Percentiles rank a stretch among this genome's conserved stretches.
phyloP scores from a whole-genome alignment of 768 basidiomycete species.

The Leccinum uliginosum region DNA sequence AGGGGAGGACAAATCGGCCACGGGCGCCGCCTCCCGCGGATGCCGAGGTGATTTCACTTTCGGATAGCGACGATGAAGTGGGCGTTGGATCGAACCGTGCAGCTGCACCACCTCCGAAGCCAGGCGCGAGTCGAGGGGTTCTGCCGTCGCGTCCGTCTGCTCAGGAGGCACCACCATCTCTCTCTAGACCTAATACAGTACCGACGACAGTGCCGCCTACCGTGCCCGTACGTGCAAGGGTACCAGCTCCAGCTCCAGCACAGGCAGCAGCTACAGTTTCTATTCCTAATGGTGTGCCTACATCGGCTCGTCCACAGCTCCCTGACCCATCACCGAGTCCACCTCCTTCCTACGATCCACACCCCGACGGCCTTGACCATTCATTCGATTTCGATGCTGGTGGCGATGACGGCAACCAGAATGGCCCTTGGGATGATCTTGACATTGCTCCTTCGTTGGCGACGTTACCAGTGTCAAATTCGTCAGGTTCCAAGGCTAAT shows the following conservation, averaged over 20 bases:
- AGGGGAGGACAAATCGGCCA: neutral
- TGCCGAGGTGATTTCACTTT: constrained; percentile 27
- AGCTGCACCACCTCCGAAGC: neutral
- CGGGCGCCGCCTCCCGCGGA: constrained; percentile 4
- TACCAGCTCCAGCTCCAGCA: neutral
- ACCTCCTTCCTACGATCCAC: constrained; percentile 1
- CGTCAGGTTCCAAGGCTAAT: neutral
- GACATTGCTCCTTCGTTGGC: constrained; percentile 9
- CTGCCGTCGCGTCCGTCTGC: neutral
- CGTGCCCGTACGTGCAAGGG: neutral
- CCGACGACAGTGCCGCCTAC: neutral
- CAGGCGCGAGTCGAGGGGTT: neutral
- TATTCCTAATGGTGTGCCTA: neutral
- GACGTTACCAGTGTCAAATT: neutral
- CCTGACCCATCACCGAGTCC: neutral
- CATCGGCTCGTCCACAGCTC: neutral
- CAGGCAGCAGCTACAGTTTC: neutral
- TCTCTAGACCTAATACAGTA: neutral
- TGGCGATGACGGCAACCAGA: neutral
- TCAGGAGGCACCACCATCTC: neutral
- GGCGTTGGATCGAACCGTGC: neutral
- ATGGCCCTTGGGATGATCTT: neutral
- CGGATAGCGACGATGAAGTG: constrained; percentile 23
- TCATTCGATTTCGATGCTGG: constrained; percentile 15
- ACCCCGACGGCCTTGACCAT: constrained; percentile 14